Evolutionary conservation across 441 rosid species (phyloP).

Genomic region (Flueggea neowawraea): DNA sequence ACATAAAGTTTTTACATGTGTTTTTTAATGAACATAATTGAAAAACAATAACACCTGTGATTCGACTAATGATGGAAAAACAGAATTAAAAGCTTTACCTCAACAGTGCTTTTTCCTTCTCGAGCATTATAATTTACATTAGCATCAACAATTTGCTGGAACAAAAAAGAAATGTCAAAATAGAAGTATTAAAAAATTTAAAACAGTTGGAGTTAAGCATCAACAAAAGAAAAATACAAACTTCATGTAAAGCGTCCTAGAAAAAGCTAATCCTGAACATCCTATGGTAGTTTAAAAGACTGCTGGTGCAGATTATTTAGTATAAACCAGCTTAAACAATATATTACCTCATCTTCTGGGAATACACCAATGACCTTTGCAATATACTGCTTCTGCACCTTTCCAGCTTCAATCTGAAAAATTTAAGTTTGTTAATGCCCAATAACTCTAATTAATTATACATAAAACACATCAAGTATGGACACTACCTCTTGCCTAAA

Average conservation of each 20-base stretch:
- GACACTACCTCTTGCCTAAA: slow-evolving; percentile 79
- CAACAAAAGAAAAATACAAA: too few species aligned
- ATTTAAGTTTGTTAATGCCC: too few species aligned
- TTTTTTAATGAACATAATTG: not conserved
- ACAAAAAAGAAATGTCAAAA: slow-evolving; percentile 17
- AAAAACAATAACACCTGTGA: not conserved
- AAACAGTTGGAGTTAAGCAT: not conserved
- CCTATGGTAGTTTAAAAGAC: not conserved
- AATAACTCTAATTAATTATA: not conserved
- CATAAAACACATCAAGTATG: not conserved
- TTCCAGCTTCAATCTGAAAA: slow-evolving; percentile 82
- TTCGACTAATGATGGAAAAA: not conserved
- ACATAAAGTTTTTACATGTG: too few species aligned
- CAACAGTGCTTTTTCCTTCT: slow-evolving; percentile 77
- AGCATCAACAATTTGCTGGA: slow-evolving; percentile 60
- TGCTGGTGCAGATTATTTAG: not conserved
- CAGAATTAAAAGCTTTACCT: slow-evolving; percentile 40
- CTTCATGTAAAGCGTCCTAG: too few species aligned
- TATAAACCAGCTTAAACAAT: slow-evolving; percentile 2
- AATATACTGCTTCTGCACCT: slow-evolving; percentile 70
- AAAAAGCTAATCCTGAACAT: too few species aligned
- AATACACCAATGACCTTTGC: slow-evolving; percentile 81
- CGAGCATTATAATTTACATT: slow-evolving; percentile 65
- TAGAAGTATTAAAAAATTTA: not conserved
- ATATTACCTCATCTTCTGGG: slow-evolving; percentile 78